Conservation (phyloP, 139 green algal species). For the Spirogloea muscicola region DNA sequence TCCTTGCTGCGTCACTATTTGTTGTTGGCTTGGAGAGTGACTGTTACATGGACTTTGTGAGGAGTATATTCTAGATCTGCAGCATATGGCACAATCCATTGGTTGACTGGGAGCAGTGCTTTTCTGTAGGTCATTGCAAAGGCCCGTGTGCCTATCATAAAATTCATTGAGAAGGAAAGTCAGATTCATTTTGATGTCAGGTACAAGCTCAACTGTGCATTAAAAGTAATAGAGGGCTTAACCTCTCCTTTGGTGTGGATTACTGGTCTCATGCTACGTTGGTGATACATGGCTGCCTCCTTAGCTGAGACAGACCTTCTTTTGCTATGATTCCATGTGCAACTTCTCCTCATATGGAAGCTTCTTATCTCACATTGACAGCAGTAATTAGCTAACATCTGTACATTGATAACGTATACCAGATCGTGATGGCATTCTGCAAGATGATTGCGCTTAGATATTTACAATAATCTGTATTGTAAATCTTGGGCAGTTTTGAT, state of each 20-base stretch:
- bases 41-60: not conserved
- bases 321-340: not conserved
- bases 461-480: too few relatives aligned
- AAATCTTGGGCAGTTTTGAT: conserved; percentile 70
- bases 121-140: conserved; percentile 74
- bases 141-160: conserved; percentile 92
- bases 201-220: conserved; percentile 4
- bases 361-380: not conserved
- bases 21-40: not conserved
- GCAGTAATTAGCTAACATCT: too few relatives aligned
- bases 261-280: too few relatives aligned
- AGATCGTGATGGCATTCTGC: too few relatives aligned
- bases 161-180: conserved; percentile 75
- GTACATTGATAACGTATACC: not conserved
- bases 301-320: not conserved
- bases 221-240: not conserved
- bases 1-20: not conserved
- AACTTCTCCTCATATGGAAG: not conserved
- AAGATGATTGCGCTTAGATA: too few relatives aligned
- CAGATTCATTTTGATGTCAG: conserved; percentile 86
- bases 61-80: not conserved
- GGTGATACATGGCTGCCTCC: too few relatives aligned
- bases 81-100: too few relatives aligned
- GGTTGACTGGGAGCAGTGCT: too few relatives aligned
- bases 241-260: not conserved